Conservation (phyloP, 192 early-diverging fungal genomes). For the Backusella tuberculispora region DNA sequence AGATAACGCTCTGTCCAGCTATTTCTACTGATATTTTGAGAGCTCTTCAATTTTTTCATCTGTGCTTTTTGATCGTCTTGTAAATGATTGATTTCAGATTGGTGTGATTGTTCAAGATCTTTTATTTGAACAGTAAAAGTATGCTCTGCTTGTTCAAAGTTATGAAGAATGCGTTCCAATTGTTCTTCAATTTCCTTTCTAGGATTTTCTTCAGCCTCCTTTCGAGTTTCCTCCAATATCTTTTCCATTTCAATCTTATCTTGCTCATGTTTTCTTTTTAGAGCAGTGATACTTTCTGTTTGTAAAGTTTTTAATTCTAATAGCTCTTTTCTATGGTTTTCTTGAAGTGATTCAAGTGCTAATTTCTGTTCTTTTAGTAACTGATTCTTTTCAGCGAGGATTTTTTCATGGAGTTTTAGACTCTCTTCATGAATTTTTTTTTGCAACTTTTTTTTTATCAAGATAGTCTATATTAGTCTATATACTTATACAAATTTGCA, state of each 20-base stretch:
- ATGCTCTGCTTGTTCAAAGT: constrained; percentile 42
- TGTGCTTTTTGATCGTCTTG: constrained; percentile 29
- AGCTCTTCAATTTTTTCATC: constrained; percentile 16
- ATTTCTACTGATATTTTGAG: constrained; percentile 13
- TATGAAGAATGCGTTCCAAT: constrained; percentile 36
- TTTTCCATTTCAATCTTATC: constrained; percentile 33
- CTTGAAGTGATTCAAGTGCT: constrained; percentile 10
- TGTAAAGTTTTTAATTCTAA: constrained; percentile 24
- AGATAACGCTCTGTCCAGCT: constrained; percentile 23
- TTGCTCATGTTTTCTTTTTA: constrained; percentile 29
- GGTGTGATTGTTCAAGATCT: constrained; percentile 35
- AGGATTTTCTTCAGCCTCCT: neutral
- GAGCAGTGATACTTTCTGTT: neutral
- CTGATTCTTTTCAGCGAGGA: constrained; percentile 39
- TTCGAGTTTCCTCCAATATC: constrained; percentile 24
- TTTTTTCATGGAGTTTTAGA: constrained; percentile 27
- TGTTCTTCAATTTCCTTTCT: constrained; percentile 27
- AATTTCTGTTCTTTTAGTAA: constrained; percentile 36
- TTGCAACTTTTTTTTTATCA: constrained; percentile 22
- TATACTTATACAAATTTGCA: neutral
- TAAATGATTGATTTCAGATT: constrained; percentile 26
- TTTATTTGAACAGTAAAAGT: constrained; percentile 30
- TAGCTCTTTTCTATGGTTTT: constrained; percentile 20
- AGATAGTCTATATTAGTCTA: neutral
- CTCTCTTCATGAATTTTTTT: constrained; percentile 39